Base-by-base conservation (phyloP, 345 rosid species). In the Noccaea caerulescens region DNA sequence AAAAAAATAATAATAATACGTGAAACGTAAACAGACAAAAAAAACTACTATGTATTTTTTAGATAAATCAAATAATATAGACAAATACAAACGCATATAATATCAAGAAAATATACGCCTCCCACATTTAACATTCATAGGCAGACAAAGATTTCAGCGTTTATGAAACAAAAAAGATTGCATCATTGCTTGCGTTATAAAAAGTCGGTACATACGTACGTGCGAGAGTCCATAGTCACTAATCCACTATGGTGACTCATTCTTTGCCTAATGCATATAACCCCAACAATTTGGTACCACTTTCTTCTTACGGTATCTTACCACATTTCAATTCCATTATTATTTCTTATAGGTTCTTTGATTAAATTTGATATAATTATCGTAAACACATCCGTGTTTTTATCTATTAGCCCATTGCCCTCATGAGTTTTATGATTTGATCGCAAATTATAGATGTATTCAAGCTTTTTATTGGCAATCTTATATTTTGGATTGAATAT, bases 181-280 rank as follows among this genome's bases (percentile, higher is more conserved):
- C 68, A 63, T 63, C 68, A 63, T 16, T 63, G 56, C 68, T 63
- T 63, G 68, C 68, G 57, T 46, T 47, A 9, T 44, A 46, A 46
- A 16, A 46, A 10, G 12, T 47, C 1, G 6, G 65, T 38, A 42
- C 7, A 33, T 25, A 23, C 65, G 18, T 18, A 11, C 37, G 55
- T n/a, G 68, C 23, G 32, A 54, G 59, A 61, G 38, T 39, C 53
- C 53, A 66, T 52, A 52, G 62, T 55, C 63, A 68, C 12, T 10
- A 54, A 43, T 43, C 66, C 66, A 61, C 66, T 61, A 43, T 13
- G 27, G 13, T 61, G 39, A 55, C 54, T 68, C 54, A 68, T 18
- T 55, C 63, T 54, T 55, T 56, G 41, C 63, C 72, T 55, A 43
- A 12, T 10, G 30, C 9, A 42, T 55, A 55, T 55, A 55, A 33